A percentile compares a stretch with the other conserved stretches of the same genome.
These are phyloP conservation scores for Omphalea diandra DNA, from an alignment of 441 rosid genomes.

Conservation along the genomic window DNA sequence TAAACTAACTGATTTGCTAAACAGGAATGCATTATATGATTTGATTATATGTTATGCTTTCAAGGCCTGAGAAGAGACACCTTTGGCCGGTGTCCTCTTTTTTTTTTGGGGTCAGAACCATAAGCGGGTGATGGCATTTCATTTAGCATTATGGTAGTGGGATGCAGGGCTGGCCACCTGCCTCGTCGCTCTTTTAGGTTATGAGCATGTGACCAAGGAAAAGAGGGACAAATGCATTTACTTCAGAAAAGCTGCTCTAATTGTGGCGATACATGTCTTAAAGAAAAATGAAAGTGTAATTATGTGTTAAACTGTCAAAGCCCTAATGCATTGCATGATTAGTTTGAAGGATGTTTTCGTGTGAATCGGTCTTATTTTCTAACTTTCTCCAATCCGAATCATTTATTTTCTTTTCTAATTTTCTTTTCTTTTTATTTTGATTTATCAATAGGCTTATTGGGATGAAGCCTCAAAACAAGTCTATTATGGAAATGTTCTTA, in stretches of 20 bases:
- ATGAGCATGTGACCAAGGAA: not conserved
- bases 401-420: no score
- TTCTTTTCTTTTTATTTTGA: not conserved
- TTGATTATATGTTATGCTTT: not conserved
- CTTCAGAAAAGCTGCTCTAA: not conserved
- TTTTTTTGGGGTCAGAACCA: not conserved
- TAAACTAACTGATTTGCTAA: not conserved
- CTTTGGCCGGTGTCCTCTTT: not conserved
- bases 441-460: conserved; percentile 47
- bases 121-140: not conserved
- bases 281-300: not conserved
- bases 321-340: not conserved
- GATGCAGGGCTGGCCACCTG: not conserved
- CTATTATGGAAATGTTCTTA: conserved; percentile 52
- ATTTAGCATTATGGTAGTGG: not conserved
- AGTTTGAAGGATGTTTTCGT: not conserved
- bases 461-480: conserved; percentile 59
- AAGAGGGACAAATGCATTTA: not conserved
- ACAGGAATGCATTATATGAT: not conserved
- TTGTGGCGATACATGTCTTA: not conserved
- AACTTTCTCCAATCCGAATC: not conserved
- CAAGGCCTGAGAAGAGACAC: not conserved
- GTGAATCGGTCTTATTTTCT: not conserved
- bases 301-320: not conserved
- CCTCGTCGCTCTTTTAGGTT: not conserved